Evolutionary conservation across 768 basidiomycete genomes (phyloP), one percentile per base, ranked within the genome.

Genomic region (Tulasnella sp.): DNA sequence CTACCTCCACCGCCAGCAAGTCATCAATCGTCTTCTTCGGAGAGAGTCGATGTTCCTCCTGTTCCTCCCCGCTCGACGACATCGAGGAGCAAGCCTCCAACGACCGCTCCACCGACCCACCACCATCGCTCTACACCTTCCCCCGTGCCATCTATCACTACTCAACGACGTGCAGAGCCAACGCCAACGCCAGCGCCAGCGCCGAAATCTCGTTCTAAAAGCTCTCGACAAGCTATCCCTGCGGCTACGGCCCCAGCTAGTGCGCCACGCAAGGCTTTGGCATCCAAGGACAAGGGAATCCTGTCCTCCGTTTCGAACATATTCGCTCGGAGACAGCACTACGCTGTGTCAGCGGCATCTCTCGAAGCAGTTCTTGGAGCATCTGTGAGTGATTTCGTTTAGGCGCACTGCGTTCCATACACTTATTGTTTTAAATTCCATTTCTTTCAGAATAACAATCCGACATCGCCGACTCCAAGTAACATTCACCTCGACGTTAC

Each of bases 301-400:
- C 32, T 76, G 57, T 76, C 71, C n/a, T 72, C 71, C n/a, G 44
- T 72, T 10, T 40, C 51, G 13, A 74, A 26, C 44, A 39, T 76
- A 57, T 76, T 76, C 40, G 32, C 9, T 51, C 55, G 57, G 37
- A 26, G 57, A 76, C 51, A 61, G 51, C n/a, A 76, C 48, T 32
- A 55, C 75, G 70, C 57, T 16, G 40, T 71, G 39, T 77, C 77
- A 23, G 37, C 71, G 13, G 77, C 77, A 42, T 77, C 77, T 16
- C 71, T 77, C 16, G 77, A 77, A 40, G 77, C 77, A 67, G 77
- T 77, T 16, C 55, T 77, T 18, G 77, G 77, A 16, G 29, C n/a
- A 42, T 77, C 77, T 37, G 77, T 77, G 42, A 71, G 77, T 35
- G 23, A 74, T 48, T 35, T 35, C 13, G 26, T 67, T 76, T 29